These are phyloP conservation scores for Monilinia polystroma DNA, from an alignment of 2,329 filamentous ascomycete genomes.

Conservation along the genomic window DNA sequence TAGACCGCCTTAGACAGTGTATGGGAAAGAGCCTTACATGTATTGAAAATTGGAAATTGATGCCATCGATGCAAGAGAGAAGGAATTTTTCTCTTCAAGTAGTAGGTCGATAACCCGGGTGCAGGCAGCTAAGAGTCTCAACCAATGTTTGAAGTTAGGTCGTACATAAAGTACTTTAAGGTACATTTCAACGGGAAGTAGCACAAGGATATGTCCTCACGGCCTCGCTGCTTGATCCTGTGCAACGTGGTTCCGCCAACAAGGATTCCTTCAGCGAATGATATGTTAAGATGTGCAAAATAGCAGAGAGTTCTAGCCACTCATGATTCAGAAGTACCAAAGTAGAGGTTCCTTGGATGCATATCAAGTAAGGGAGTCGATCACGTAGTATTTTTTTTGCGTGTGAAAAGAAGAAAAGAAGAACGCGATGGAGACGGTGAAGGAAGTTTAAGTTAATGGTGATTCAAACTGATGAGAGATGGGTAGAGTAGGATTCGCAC, in stretches of 20 bases:
- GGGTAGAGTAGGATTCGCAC: constrained; percentile 4
- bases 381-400: not conserved
- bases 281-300: not conserved
- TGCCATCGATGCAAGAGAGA: constrained; percentile 19
- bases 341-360: not conserved
- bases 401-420: not conserved
- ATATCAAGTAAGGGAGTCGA: constrained; percentile 13
- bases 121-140: constrained; percentile 6
- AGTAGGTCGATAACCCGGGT: constrained; percentile 2
- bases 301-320: constrained; percentile 3
- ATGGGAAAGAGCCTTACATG: constrained; percentile 21
- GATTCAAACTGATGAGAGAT: constrained; percentile 3
- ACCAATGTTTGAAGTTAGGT: constrained; percentile 1
- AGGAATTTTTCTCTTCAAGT: constrained; percentile 3
- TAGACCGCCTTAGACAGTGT: constrained; percentile 17
- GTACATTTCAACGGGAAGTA: constrained; percentile 17
- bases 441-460: not conserved
- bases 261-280: constrained; percentile 4
- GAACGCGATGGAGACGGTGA: constrained; percentile 9
- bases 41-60: constrained; percentile 18
- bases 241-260: constrained; percentile 6
- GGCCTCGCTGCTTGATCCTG: constrained; percentile 20
- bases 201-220: constrained; percentile 6
- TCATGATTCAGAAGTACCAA: constrained; percentile 11
- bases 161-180: constrained; percentile 3